Evolutionary conservation across 805 yeast species (phyloP), one percentile per base, ranked within the genome.

Genomic region (Candida nanaspora): DNA sequence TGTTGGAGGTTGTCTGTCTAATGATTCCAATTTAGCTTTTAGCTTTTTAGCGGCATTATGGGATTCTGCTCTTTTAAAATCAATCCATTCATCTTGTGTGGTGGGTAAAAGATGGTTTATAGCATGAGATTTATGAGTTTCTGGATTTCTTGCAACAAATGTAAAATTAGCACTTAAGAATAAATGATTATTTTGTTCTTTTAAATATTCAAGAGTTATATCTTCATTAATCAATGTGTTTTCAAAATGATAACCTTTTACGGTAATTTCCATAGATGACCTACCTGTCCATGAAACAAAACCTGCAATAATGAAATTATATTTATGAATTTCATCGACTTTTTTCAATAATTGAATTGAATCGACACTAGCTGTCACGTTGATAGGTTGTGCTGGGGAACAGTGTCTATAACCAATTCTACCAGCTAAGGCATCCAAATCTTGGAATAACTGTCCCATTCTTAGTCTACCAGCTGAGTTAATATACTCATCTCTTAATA

Each of bases 351-450:
- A 80, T 57, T 85, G 84, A 49, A 89, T 86, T 48, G 96, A 69
- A 63, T 91, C 97, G 22, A 89, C 96, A 22, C 93, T 80, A 1
- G 97, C 97, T 9, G 98, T 89, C 33, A 89, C 98, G 57, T 89
- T 84, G 61, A 88, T 87, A 10, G 98, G 97, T 57, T 85, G 88
- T 0, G 96, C 94, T 0, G 98, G 98, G n/a, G 83, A 72, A 63
- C 95, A 86, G 59, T 89, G 97, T 55, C 85, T 75, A 60, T 88
- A 85, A 19, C 96, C 95, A 52, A 89, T 88, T 56, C 91, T 79
- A 28, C 97, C 98, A 2, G 97, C 96, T 45, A 89, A 68, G 5
- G 96, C 89, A 57, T 89, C 98, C 53, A 89, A 68, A 62, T 89
- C 98, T 67, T 89, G 96, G 62, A 89, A 89, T 47, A 89, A 69